phyloP scores from a whole-genome alignment of 192 early-diverging fungal genomes.

The Backusella mclennaniae region DNA sequence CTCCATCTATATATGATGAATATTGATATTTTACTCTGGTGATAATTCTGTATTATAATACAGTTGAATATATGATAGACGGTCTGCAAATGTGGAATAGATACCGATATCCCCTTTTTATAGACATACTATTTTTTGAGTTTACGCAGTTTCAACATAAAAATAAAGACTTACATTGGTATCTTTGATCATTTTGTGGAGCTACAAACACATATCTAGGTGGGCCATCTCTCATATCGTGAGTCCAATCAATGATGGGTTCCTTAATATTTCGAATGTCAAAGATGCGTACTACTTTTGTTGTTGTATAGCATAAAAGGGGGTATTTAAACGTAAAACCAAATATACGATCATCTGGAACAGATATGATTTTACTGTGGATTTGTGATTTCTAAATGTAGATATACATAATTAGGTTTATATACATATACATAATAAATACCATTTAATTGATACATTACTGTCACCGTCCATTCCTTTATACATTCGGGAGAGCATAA shows the following conservation, averaged over 20 bases:
- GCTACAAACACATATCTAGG: background rate
- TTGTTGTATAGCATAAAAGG: background rate
- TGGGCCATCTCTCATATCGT: background rate
- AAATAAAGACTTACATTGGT: background rate
- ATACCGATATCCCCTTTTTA: background rate
- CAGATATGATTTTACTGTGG: background rate
- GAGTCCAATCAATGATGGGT: background rate
- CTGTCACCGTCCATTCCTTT: background rate
- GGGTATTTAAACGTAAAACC: background rate
- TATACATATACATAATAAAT: background rate
- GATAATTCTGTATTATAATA: background rate
- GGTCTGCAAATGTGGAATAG: background rate
- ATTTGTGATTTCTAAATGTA: background rate
- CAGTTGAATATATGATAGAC: background rate
- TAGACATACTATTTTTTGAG: background rate
- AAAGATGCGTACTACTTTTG: background rate
- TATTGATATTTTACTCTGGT: background rate
- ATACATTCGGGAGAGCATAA: background rate
- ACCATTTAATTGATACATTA: background rate
- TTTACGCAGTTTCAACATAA: background rate
- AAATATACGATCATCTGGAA: background rate
- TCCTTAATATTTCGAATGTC: background rate
- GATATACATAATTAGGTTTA: background rate
- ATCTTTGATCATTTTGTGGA: background rate
- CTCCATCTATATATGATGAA: background rate